These are phyloP conservation scores for Claviceps maximensis DNA, from an alignment of 2,329 filamentous ascomycete genomes.

Conservation along the genomic window DNA sequence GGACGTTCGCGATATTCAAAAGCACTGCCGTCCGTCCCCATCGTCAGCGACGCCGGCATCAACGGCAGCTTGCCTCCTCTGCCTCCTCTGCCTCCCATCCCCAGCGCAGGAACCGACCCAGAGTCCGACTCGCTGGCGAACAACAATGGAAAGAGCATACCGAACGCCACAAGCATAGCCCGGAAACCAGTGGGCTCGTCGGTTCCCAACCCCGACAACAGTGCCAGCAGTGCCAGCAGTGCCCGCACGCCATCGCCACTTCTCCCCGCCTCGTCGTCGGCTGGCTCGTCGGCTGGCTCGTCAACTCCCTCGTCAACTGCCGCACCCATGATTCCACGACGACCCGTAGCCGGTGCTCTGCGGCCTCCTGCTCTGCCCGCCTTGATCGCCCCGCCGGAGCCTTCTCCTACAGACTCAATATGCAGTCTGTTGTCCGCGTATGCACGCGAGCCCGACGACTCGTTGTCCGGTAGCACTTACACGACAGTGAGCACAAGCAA, in stretches of 20 bases:
- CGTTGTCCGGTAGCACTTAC: constrained; percentile 4
- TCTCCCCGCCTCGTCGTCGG: constrained; percentile 6
- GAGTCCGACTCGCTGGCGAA: constrained; percentile 4
- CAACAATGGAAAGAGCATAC: constrained; percentile 6
- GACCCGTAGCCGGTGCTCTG: constrained; percentile 16
- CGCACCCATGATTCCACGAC: constrained; percentile 23
- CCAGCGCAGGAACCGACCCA: constrained; percentile 5
- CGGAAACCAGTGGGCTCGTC: constrained; percentile 11
- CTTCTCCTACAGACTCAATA: constrained; percentile 34
- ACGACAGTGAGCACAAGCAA: constrained; percentile 3
- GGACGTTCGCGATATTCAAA: constrained; percentile 46
- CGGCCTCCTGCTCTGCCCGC: constrained; percentile 3
- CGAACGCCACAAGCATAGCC: constrained; percentile 4
- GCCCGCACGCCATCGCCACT: constrained; percentile 6
- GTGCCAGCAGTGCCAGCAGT: background rate
- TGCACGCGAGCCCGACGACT: constrained; percentile 31
- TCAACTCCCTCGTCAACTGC: constrained; percentile 4
- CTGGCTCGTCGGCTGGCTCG: background rate
- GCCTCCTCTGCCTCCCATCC: constrained; percentile 12
- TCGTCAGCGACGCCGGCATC: constrained; percentile 10
- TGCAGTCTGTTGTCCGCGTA: constrained; percentile 45
- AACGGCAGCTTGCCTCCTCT: constrained; percentile 8
- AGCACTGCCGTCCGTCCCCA: constrained; percentile 38
- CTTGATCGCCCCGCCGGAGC: constrained; percentile 11
- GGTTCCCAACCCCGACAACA: no score